Conservation (phyloP, 2,329 filamentous ascomycete species). For the Pseudogymnoascus sp. region DNA sequence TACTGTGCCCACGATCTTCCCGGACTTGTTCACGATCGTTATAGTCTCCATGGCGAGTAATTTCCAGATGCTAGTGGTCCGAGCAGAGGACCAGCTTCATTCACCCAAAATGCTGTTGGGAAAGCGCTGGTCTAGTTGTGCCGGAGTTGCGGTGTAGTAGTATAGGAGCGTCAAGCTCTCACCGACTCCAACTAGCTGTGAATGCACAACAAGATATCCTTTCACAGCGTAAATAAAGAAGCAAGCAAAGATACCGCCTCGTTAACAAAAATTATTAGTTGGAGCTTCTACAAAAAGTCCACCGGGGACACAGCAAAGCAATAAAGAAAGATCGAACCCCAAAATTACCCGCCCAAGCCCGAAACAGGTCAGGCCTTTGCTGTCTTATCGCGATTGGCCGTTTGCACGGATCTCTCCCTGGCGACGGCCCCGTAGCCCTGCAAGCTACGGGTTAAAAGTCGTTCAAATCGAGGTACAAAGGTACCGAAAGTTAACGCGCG, state of each 20-base stretch:
- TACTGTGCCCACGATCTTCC: conserved; percentile 84
- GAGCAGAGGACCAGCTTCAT: background rate
- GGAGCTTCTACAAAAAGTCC: background rate
- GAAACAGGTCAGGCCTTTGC: conserved; percentile 3
- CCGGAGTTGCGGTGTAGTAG: background rate
- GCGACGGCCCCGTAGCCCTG: background rate
- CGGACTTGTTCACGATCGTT: conserved; percentile 83
- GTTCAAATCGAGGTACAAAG: background rate
- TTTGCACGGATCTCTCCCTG: conserved; percentile 3
- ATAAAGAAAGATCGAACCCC: background rate
- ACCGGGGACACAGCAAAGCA: background rate
- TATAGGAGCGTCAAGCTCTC: background rate
- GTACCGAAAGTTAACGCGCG: conserved; percentile 3
- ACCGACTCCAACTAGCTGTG: background rate
- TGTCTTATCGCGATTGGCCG: conserved; percentile 6
- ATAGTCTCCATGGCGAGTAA: conserved; percentile 60
- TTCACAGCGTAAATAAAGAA: background rate
- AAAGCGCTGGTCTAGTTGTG: background rate
- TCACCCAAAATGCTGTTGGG: background rate
- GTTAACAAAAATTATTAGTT: background rate
- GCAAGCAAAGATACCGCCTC: background rate
- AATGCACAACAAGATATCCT: background rate
- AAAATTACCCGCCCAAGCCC: conserved; percentile 5
- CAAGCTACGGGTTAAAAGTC: background rate
- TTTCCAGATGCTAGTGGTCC: background rate